Conservation (phyloP, 192 early-diverging fungal species). For the Mortierella claussenii region DNA sequence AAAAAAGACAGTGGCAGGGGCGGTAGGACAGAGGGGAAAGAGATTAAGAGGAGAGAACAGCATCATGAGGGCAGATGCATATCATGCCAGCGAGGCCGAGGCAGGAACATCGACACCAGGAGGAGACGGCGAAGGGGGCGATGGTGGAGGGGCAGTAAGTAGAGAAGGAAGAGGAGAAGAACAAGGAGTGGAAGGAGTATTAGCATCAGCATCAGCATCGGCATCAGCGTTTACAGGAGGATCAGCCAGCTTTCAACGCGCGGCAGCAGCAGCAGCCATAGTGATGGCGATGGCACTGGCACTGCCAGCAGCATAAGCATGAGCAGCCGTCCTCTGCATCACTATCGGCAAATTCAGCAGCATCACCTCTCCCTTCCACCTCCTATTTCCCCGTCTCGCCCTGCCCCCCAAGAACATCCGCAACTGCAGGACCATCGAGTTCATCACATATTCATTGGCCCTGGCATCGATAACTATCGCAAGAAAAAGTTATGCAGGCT, state of each 20-base stretch:
- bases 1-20: constrained; percentile 16
- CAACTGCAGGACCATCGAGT: not conserved
- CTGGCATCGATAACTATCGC: constrained; percentile 5
- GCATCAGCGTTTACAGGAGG: not conserved
- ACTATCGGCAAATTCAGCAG: constrained; percentile 2
- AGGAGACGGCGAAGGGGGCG: constrained; percentile 14
- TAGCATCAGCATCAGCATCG: constrained; percentile 4
- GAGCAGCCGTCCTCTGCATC: not conserved
- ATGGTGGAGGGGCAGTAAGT: no score
- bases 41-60: constrained; percentile 31
- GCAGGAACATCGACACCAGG: constrained; percentile 22
- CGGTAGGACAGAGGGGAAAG: constrained; percentile 6
- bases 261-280: constrained; percentile 3
- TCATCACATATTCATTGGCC: constrained; percentile 1
- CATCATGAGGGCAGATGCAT: constrained; percentile 40
- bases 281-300: not conserved
- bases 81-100: constrained; percentile 25
- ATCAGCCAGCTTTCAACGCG: not conserved
- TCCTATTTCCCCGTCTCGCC: constrained; percentile 7
- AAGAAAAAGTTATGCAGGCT: not conserved
- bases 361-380: constrained; percentile 8
- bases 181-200: not conserved
- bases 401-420: not conserved
- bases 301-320: not conserved
- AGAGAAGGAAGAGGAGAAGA: constrained; percentile 3